Percentiles rank a stretch among this genome's conserved stretches.
These are phyloP conservation scores for Hyaloscypha finlandica DNA, from an alignment of 495 filamentous ascomycete species.

Conservation along the genomic window DNA sequence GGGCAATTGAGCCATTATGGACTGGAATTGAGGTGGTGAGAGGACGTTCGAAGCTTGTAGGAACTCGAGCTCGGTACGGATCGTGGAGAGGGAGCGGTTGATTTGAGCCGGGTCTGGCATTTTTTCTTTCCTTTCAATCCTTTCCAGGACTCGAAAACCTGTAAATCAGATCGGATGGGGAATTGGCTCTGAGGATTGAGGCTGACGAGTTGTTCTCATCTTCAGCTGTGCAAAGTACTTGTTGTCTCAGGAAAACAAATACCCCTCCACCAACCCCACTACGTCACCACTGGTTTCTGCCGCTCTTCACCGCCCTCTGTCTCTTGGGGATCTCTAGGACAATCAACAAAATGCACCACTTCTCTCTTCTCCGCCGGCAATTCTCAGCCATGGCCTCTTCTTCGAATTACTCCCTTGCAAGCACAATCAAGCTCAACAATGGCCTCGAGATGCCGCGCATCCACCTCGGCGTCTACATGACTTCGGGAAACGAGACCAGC, in stretches of 20 bases:
- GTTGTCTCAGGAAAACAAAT: slow-evolving; percentile 5
- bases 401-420: slow-evolving; percentile 12
- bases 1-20: slow-evolving; percentile 39
- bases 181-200: no score
- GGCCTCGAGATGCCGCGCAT: slow-evolving; percentile 61
- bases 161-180: neutral
- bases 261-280: neutral
- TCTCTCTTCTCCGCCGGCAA: neutral
- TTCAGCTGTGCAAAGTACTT: neutral
- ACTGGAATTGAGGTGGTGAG: slow-evolving; percentile 32
- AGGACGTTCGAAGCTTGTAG: slow-evolving; percentile 35
- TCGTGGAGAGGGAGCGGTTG: slow-evolving; percentile 39
- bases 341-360: neutral
- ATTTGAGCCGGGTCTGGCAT: slow-evolving; percentile 36
- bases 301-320: neutral
- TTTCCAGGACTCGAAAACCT: neutral
- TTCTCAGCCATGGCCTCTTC: slow-evolving; percentile 4
- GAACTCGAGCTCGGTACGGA: slow-evolving; percentile 40
- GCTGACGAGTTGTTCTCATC: no score
- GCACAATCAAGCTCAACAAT: slow-evolving; percentile 52
- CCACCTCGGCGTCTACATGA: slow-evolving; percentile 68
- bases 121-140: neutral
- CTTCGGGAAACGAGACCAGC: slow-evolving; percentile 50
- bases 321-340: neutral
- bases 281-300: neutral